phyloP scores from a whole-genome alignment of 129 eudicot genomes.

The Lactuca sativa region DNA sequence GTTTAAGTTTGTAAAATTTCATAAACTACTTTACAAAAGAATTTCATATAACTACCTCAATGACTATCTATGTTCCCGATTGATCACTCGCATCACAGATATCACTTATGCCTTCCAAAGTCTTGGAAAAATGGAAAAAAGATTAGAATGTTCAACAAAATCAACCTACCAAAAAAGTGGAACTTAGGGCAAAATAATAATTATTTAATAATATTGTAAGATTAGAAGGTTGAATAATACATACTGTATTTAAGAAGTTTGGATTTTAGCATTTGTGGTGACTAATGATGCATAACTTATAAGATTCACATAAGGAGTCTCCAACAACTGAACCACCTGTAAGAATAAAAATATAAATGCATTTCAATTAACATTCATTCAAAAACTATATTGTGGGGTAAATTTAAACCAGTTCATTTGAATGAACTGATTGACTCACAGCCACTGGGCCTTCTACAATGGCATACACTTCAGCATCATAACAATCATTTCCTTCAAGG shows the following conservation, averaged over 20 bases:
- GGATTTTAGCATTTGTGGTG: too few species aligned
- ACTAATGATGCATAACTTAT: too few species aligned
- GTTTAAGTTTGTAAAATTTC: neutral
- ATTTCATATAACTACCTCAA: constrained; percentile 61
- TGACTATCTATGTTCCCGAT: constrained; percentile 91
- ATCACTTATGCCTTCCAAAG: constrained; percentile 90
- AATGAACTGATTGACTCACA: too few species aligned
- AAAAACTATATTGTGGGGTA: too few species aligned
- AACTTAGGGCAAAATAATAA: constrained; percentile 14
- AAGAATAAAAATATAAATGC: too few species aligned
- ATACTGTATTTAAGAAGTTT: too few species aligned
- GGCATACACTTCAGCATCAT: constrained; percentile 85
- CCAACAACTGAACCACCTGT: too few species aligned
- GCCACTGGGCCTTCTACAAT: constrained; percentile 83
- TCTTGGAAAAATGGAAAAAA: constrained; percentile 35
- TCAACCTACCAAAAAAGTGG: constrained; percentile 65
- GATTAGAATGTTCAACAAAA: constrained; percentile 76
- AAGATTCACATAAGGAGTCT: too few species aligned
- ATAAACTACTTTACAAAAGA: constrained; percentile 11
- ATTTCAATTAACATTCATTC: too few species aligned
- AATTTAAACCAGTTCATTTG: too few species aligned
- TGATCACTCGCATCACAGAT: constrained; percentile 98
- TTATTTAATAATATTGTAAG: constrained; percentile 32
- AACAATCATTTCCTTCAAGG: constrained; percentile 80
- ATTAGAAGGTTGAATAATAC: constrained; percentile 7